Evolutionary conservation across 805 yeast species (phyloP), one percentile per base, ranked within the genome.

Genomic region (Sugiyamaella qingdaonensis): DNA sequence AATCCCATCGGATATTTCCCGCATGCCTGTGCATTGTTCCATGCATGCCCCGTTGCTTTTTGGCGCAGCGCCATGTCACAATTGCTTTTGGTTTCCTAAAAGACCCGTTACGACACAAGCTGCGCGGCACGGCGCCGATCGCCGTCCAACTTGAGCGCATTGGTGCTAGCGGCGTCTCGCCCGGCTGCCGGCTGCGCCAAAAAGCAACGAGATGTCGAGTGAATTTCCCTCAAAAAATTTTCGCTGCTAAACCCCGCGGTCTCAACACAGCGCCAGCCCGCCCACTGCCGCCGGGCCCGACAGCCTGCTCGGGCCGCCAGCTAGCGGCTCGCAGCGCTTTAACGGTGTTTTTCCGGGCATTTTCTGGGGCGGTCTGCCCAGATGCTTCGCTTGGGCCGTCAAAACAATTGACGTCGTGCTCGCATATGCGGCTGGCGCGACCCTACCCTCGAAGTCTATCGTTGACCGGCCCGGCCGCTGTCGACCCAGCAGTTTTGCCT

Each of bases 61-160:
- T 14, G 24, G 3, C 43, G 10, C 10, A 4, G 4, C 16, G 5
- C 5, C 37, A 34, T 39, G 43, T 39, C 43, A 39, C 43, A 14
- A 39, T 39, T 39, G 24, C 43, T 39, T 39, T 39, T 39, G 3
- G 8, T 39, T 39, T 39, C 43, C 43, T 39, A 39, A 39, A n/a
- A 5, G 4, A n/a, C 43, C 43, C 43, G 43, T 39, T 39, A 16
- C 43, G 43, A 39, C 21, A 16, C 21, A 24, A 24, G 24, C 13
- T 39, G 43, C 43, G 13, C 19, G 24, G 24, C 13, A 21, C 43
- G 11, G 13, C 19, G 43, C 8, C 19, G 43, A 39, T 39, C 43
- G 13, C 19, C 24, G 13, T 19, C 43, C 43, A 16, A 16, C 24
- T 39, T 14, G 24, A 24, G 13, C 43, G 24, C 19, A 16, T 16